Base-by-base conservation (phyloP, 2,329 filamentous ascomycete genomes). In the Trichoderma cornu-damae region DNA sequence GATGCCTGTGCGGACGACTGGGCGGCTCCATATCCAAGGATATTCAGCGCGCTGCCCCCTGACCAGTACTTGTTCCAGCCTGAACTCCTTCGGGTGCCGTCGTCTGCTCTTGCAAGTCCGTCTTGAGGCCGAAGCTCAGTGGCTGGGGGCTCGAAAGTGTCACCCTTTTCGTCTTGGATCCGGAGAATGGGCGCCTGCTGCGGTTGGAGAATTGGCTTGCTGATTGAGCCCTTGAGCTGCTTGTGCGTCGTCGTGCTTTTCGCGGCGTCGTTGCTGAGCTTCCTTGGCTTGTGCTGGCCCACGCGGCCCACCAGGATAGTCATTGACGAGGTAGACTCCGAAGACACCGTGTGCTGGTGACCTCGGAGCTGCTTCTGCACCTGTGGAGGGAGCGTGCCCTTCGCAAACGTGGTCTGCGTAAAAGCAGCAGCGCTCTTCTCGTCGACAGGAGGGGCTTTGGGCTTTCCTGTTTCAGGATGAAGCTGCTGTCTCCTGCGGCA, bases 31-130 rank as follows among this genome's bases (percentile, higher is more conserved):
- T 85, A 81, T 12, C 83, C 84, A 6, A 88, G 75, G 22, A 87
- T 80, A 65, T 86, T 86, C 57, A 86, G 72, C 6, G 85, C 81
- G 62, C 86, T 88, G 53, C 87, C 87, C 50, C 86, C 86, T 12
- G 86, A 88, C 81, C 88, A 90, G 71, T 90, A 90, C 53, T 83
- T 77, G 69, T 89, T 89, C 87, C 87, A 90, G 47, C 86, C 86
- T 3, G 86, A 89, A 64, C 85, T 89, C 66, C 83, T 78, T 56
- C 84, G 78, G 18, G 76, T 73, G 43, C 72, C 72, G 48, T 75
- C 77, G 49, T 78, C 72, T 61, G 60, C 65, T 53, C 67, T 71
- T 60, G 61, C 63, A 60, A 56, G 73, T 59, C 60, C 65, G 42
- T 67, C 68, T 60, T 66, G 69, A 61, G 68, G 67, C 57, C 71